A percentile compares a stretch with the other conserved stretches of the same genome.
phyloP scores from a whole-genome alignment of 768 basidiomycete genomes.

The Amanita pallidorosea region DNA sequence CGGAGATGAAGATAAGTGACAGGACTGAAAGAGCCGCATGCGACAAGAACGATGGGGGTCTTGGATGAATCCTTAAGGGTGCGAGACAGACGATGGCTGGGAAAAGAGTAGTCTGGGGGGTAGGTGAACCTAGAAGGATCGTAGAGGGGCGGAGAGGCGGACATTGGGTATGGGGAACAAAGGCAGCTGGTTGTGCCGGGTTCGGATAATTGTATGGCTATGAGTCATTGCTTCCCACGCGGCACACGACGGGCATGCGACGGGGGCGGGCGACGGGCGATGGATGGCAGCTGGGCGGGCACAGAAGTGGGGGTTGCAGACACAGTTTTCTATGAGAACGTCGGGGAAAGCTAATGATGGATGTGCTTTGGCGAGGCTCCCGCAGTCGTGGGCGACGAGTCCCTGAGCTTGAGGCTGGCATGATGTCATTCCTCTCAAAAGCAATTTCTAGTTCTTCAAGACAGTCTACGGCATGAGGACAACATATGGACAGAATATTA shows the following conservation, averaged over 20 bases:
- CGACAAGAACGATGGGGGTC: conserved; percentile 88
- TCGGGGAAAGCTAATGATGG: too few relatives aligned
- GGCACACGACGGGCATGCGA: neutral
- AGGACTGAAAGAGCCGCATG: conserved; percentile 96
- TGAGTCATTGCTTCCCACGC: conserved; percentile 20
- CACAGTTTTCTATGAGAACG: too few relatives aligned
- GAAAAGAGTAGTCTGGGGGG: conserved; percentile 59
- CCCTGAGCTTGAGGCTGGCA: neutral
- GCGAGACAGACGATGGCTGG: conserved; percentile 49
- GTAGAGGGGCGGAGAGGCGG: conserved; percentile 12
- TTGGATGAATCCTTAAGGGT: conserved; percentile 51
- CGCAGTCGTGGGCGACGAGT: neutral
- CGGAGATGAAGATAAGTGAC: conserved; percentile 96
- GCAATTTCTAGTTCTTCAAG: too few relatives aligned
- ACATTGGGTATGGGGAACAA: conserved; percentile 14
- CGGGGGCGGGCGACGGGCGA: neutral
- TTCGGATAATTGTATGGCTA: conserved; percentile 4
- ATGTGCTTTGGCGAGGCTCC: neutral
- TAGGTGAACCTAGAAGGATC: conserved; percentile 42
- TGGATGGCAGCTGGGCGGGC: neutral
- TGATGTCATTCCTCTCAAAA: neutral
- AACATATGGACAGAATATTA: too few relatives aligned
- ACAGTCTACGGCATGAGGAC: too few relatives aligned
- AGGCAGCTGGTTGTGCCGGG: neutral
- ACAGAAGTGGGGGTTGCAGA: too few relatives aligned